Evolutionary conservation across 305 asterid species (phyloP).

Genomic region (Fraxinus albicans): DNA sequence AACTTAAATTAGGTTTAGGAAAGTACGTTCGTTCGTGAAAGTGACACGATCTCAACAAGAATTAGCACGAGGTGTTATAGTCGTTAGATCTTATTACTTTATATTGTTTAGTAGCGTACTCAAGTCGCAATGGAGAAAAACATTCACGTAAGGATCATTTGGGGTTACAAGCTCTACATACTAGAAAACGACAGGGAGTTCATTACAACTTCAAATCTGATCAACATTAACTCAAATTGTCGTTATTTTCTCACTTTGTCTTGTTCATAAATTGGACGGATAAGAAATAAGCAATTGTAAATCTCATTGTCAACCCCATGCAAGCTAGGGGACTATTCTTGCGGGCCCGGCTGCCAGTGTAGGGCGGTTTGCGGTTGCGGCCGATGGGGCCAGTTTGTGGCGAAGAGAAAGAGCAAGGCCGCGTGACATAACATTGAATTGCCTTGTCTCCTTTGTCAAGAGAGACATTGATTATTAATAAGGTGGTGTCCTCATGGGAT

Average conservation of each 20-base stretch:
- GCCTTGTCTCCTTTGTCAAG: constrained; percentile 26
- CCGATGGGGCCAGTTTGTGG: constrained; percentile 11
- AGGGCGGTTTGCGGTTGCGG: neutral
- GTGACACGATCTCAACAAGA: neutral
- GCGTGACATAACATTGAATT: constrained; percentile 22
- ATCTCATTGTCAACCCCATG: neutral
- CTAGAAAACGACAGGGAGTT: no score
- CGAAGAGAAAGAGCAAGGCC: constrained; percentile 17
- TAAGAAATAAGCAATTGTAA: constrained; percentile 9
- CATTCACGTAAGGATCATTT: neutral
- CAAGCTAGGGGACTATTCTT: neutral
- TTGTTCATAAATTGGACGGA: neutral
- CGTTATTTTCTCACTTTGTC: neutral
- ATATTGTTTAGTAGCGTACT: neutral
- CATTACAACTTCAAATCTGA: neutral
- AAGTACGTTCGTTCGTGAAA: no score
- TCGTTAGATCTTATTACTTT: no score
- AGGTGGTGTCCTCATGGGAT: constrained; percentile 18
- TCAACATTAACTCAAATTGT: neutral
- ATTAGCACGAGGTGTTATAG: neutral
- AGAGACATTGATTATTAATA: constrained; percentile 15
- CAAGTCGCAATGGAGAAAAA: neutral
- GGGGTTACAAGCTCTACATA: neutral
- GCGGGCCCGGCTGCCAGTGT: neutral
- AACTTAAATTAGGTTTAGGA: neutral